Conservation (phyloP, 495 filamentous ascomycete species). For the Aspergillus cavernicola region DNA sequence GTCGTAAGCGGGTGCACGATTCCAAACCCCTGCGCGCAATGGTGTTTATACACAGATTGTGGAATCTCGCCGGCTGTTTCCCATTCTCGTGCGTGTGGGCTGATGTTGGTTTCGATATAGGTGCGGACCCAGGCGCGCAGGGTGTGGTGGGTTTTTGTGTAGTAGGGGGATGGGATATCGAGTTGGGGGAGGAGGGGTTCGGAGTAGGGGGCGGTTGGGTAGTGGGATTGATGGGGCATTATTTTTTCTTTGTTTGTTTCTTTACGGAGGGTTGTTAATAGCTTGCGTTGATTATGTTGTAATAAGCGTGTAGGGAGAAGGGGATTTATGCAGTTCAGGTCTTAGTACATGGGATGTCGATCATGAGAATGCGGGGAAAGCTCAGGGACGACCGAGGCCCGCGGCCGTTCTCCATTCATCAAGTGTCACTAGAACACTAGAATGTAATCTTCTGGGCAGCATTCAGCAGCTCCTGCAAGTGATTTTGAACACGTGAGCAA, state of each 20-base stretch:
- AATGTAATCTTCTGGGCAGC: background rate
- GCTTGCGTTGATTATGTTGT: too few relatives aligned
- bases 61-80: constrained; percentile 45
- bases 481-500: constrained; percentile 30
- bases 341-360: too few relatives aligned
- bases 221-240: constrained; percentile 20
- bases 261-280: too few relatives aligned
- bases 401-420: constrained; percentile 2
- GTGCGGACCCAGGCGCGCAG: constrained; percentile 43
- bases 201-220: constrained; percentile 39
- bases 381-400: constrained; percentile 11
- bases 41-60: constrained; percentile 29
- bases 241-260: background rate
- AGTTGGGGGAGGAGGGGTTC: constrained; percentile 40
- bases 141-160: constrained; percentile 43
- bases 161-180: constrained; percentile 41
- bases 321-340: too few relatives aligned
- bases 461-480: constrained; percentile 16
- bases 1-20: constrained; percentile 36
- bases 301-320: too few relatives aligned
- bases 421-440: background rate
- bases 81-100: constrained; percentile 46
- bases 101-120: constrained; percentile 43
- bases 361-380: constrained; percentile 13
- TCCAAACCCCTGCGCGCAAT: constrained; percentile 39